Base-by-base conservation (phyloP, 176 grass and related monocot genomes). In the Aegilops longissima region DNA sequence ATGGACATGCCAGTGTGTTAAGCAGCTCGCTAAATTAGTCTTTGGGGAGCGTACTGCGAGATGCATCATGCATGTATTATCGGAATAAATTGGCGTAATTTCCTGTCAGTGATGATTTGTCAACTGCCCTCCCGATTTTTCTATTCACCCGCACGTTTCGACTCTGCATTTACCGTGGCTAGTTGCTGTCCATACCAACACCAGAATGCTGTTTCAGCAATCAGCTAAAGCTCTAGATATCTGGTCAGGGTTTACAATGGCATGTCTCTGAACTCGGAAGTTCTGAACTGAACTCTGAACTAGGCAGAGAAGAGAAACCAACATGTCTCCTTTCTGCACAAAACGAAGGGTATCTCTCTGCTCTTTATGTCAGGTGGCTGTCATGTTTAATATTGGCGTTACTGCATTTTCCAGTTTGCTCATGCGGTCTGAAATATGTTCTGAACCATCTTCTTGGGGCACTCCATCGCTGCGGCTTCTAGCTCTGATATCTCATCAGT, bases 371-470 rank as follows among this genome's bases (percentile, higher is more conserved):
- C 35, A 49, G 66, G 45, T 69, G 68, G 20, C 17, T 58, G 61
- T 42, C 39, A 18, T 75, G 5, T n/a, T 68, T 49, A 49, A 13
- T 2, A 27, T 42, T 42, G 6, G 44, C 8, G 66, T 76, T 76
- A 21, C 24, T 31, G 11, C 3, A 45, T 7, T 44, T 47, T 66
- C 42, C 42, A 44, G 10, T 44, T 44, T 44, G 31, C 47, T 95
- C 86, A 94, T 24, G 90, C 84, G 8, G 94, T 99, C 69, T 96
- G 92, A 70, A 99, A 99, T 36, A 96, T 94, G 62, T 96, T 96
- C 86, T 99, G 94, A 35, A 96, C 65, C 97, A 99, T 94, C 68
- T 93, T 99, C 74, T 89, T 94, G 3, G 90, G 88, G 52, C 89
- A 94, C 40, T 87, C 85, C 85, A 86, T 93, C 2, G 94, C 94